These are phyloP conservation scores for Elaeis guineensis DNA, from an alignment of 176 grass and related monocot genomes.

Conservation along the genomic window DNA sequence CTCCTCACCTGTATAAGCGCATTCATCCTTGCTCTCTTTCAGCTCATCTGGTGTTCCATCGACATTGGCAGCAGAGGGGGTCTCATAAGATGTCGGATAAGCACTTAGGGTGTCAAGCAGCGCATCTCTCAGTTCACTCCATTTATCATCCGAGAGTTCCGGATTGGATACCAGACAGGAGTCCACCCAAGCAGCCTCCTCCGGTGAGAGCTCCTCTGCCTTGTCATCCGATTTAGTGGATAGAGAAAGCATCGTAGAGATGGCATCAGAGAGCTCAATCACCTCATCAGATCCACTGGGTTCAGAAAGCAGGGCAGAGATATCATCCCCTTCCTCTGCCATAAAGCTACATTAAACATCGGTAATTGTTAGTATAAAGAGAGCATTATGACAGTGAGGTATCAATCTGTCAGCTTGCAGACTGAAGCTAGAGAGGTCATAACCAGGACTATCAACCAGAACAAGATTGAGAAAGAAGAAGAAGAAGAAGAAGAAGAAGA, in stretches of 20 bases:
- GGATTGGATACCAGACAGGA: constrained; percentile 52
- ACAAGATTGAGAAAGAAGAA: no score
- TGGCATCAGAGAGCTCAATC: constrained; percentile 24
- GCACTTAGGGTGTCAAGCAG: constrained; percentile 52
- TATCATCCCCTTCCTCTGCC: constrained; percentile 47
- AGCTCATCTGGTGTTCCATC: not conserved
- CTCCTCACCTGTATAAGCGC: not conserved
- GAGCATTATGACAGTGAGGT: no score
- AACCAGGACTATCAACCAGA: no score
- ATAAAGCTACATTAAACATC: constrained; percentile 28
- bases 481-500: no score
- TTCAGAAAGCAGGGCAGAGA: constrained; percentile 54
- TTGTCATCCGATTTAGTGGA: constrained; percentile 42
- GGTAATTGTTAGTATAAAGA: no score
- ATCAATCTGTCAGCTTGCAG: no score
- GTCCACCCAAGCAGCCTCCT: constrained; percentile 74
- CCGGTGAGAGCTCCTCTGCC: constrained; percentile 31
- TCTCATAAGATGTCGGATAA: constrained; percentile 19
- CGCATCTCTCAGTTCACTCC: constrained; percentile 44
- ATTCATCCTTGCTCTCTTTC: not conserved
- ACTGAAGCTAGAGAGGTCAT: no score
- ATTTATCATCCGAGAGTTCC: constrained; percentile 50
- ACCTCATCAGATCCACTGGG: constrained; percentile 26
- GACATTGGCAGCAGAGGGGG: not conserved
- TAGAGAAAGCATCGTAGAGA: constrained; percentile 40